A percentile compares a stretch with the other conserved stretches of the same genome.
Evolutionary conservation across 176 grass and related monocot genomes (phyloP).

Genomic region (Oryza punctata): DNA sequence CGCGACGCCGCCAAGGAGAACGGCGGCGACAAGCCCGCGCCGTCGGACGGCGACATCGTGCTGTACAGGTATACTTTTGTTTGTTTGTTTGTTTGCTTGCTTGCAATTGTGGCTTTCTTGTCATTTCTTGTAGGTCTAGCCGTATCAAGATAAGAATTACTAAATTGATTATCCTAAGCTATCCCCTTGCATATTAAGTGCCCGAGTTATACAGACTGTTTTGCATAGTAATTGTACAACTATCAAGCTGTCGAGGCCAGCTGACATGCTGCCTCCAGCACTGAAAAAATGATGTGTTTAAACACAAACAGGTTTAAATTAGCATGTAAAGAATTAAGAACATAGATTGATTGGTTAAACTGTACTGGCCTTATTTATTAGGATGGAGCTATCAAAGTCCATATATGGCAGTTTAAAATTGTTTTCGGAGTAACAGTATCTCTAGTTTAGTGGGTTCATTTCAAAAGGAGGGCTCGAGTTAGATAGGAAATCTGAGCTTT

Average conservation of each 20-base stretch:
- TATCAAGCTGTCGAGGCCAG: conserved; percentile 16
- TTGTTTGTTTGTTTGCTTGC: neutral
- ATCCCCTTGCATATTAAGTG: neutral
- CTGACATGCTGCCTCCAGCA: neutral
- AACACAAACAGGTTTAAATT: neutral
- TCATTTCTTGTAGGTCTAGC: conserved; percentile 9
- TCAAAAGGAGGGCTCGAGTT: neutral
- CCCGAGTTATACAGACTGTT: neutral
- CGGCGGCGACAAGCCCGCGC: conserved; percentile 48
- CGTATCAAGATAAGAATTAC: conserved; percentile 15
- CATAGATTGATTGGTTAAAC: neutral
- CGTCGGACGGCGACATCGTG: conserved; percentile 72
- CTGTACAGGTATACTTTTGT: conserved; percentile 73
- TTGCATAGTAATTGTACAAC: conserved; percentile 18
- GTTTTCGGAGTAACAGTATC: neutral
- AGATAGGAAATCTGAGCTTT: neutral
- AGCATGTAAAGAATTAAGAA: neutral
- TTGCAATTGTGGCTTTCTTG: neutral
- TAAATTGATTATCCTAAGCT: neutral
- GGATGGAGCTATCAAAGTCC: conserved; percentile 7
- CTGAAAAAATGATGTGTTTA: conserved; percentile 10
- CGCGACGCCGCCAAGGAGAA: conserved; percentile 52
- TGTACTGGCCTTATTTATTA: conserved; percentile 33
- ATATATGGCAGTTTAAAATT: neutral
- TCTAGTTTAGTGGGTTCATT: neutral